phyloP scores from a whole-genome alignment of 441 rosid species.

The Omphalea diandra region DNA sequence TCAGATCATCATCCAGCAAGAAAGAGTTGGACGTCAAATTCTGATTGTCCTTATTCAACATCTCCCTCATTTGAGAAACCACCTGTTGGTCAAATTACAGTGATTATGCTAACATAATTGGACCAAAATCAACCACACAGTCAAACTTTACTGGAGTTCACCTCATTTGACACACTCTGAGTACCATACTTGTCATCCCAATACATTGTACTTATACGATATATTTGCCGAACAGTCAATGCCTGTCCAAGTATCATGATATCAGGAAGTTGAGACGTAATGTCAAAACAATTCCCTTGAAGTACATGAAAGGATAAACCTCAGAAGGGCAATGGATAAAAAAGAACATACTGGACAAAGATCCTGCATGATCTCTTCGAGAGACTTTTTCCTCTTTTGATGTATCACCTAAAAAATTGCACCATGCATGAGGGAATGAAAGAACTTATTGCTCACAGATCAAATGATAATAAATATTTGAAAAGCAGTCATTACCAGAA shows the following conservation, averaged over 20 bases:
- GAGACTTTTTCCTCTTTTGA: slow-evolving; percentile 91
- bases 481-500: slow-evolving; percentile 68
- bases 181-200: slow-evolving; percentile 99
- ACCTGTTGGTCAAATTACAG: slow-evolving; percentile 49
- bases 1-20: slow-evolving; percentile 91
- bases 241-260: slow-evolving; percentile 44
- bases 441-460: not conserved
- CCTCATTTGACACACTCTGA: slow-evolving; percentile 95
- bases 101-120: slow-evolving; percentile 5
- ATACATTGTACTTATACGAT: slow-evolving; percentile 98
- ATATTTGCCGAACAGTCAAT: slow-evolving; percentile 92
- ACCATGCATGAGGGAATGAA: slow-evolving; percentile 15
- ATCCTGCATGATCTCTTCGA: slow-evolving; percentile 89
- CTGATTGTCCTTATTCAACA: slow-evolving; percentile 77
- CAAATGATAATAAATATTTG: slow-evolving; percentile 19
- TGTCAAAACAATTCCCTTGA: slow-evolving; percentile 14
- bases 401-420: slow-evolving; percentile 75
- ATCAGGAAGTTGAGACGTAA: slow-evolving; percentile 8
- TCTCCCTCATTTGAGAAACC: slow-evolving; percentile 88
- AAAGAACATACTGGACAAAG: slow-evolving; percentile 76
- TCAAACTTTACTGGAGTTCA: slow-evolving; percentile 31
- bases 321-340: slow-evolving; percentile 9
- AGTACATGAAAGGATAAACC: slow-evolving; percentile 16
- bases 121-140: slow-evolving; percentile 9
- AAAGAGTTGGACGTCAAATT: slow-evolving; percentile 86